phyloP scores from a whole-genome alignment of 2,329 filamentous ascomycete genomes.

The Cytospora piceae region DNA sequence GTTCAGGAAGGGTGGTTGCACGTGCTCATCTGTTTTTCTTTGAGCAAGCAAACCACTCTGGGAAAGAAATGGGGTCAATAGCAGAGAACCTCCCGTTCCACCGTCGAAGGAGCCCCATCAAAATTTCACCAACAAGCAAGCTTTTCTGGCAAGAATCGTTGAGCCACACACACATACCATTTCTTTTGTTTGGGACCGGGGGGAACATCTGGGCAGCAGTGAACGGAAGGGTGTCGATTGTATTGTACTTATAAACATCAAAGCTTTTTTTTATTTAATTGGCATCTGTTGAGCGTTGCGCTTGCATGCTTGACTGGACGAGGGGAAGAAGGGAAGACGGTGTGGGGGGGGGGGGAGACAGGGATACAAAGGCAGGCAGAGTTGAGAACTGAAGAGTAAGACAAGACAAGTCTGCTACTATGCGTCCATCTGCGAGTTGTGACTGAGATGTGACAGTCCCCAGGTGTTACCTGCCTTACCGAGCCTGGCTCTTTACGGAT shows the following conservation, averaged over 20 bases:
- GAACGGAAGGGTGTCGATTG: conserved; percentile 15
- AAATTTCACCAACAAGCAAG: background rate
- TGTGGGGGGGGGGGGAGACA: background rate
- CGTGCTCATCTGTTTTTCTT: conserved; percentile 17
- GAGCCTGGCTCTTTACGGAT: background rate
- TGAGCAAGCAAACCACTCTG: background rate
- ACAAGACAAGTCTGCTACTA: background rate
- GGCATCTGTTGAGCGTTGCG: conserved; percentile 43
- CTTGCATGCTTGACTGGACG: conserved; percentile 32
- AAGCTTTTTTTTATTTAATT: conserved; percentile 36
- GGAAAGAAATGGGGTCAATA: background rate
- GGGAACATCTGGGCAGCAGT: conserved; percentile 11
- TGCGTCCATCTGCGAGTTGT: background rate
- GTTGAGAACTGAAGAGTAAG: background rate
- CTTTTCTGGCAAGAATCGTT: conserved; percentile 2
- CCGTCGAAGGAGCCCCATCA: background rate
- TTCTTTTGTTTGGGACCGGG: conserved; percentile 26
- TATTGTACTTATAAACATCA: conserved; percentile 20
- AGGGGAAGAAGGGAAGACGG: conserved; percentile 1
- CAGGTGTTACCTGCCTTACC: background rate
- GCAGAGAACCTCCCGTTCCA: background rate
- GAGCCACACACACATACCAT: conserved; percentile 26
- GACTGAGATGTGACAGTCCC: background rate
- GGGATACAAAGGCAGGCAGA: background rate
- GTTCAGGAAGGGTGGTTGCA: conserved; percentile 19